Evolutionary conservation across 2,329 filamentous ascomycete genomes (phyloP), one percentile per base, ranked within the genome.

Genomic region (Neurospora crassa): DNA sequence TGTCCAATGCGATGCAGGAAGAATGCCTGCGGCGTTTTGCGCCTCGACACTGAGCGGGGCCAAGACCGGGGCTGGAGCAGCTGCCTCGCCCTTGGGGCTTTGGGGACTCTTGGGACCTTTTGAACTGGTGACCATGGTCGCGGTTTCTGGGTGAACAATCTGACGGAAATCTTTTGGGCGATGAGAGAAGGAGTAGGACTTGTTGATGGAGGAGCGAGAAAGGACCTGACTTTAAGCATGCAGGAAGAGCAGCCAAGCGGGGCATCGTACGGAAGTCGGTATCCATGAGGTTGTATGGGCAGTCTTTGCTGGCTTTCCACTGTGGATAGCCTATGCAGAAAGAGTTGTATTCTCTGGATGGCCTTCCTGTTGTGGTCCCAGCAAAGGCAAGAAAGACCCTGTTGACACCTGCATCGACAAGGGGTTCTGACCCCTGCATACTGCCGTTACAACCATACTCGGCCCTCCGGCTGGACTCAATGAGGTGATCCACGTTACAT

Each of bases 1-100:
- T 24, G 20, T n/a, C 71, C 71, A 72, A 37, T 72, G 71, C 20
- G 71, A 70, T 7, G 69, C 69, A 5, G 71, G 71, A 24, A 72
- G 67, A 43, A 72, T 72, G 7, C 67, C 69, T 12, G 71, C 59
- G 42, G 29, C 68, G 18, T 0, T 4, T 34, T 63, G 53, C 3
- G 53, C 53, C 11, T 63, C 53, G 53, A 14, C 20, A 7, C 53
- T 63, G 53, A 63, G 53, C 53, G 24, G 53, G 14, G 24, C 16
- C 24, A 16, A 7, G 24, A 14, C 47, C 47, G 47, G 24, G 24
- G 47, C 53, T 5, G 53, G 53, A 6, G 53, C 24, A 16, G 53
- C 24, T 34, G 24, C 14, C 3, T 34, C 14, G 7, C 53, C 8
- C 53, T 29, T 10, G 53, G 53, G 24, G 6, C 53, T 63, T 29